Conservation (phyloP, 75 land plant species). For the Gnetum montanum region DNA sequence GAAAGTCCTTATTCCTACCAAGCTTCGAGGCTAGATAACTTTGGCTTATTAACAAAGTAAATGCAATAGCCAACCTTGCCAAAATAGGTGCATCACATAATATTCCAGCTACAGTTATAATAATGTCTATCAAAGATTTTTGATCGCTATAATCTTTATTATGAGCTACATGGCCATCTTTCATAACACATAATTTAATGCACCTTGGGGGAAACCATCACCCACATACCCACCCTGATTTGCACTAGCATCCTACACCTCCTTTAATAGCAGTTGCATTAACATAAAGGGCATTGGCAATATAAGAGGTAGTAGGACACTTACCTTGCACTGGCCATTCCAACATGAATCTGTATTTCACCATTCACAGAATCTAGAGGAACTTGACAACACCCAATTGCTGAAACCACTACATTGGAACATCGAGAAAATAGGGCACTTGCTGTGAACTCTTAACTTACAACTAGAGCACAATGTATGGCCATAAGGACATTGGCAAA, state of each 20-base stretch:
- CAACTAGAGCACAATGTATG: too few relatives aligned
- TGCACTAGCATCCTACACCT: conserved; percentile 44
- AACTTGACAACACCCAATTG: conserved; percentile 23
- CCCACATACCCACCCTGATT: conserved; percentile 34
- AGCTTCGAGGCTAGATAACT: background rate
- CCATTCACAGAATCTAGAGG: conserved; percentile 6
- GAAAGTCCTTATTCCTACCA: background rate
- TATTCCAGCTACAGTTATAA: conserved; percentile 1
- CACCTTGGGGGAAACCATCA: conserved; percentile 46
- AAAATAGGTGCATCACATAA: conserved; percentile 1
- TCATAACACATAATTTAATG: background rate
- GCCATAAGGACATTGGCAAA: too few relatives aligned
- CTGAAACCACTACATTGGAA: conserved; percentile 52
- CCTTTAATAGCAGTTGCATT: conserved; percentile 30
- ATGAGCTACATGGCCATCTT: background rate
- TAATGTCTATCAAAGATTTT: background rate
- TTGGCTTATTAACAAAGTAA: conserved; percentile 1
- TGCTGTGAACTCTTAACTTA: too few relatives aligned
- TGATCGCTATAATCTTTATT: background rate
- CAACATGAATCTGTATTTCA: conserved; percentile 33
- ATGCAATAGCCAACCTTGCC: conserved; percentile 5
- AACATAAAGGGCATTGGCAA: conserved; percentile 18
- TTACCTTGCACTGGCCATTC: conserved; percentile 44
- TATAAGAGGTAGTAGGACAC: conserved; percentile 1
- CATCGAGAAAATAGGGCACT: conserved; percentile 25